Base-by-base conservation (phyloP, 2,329 filamentous ascomycete genomes). In the Sporothrix globosa region DNA sequence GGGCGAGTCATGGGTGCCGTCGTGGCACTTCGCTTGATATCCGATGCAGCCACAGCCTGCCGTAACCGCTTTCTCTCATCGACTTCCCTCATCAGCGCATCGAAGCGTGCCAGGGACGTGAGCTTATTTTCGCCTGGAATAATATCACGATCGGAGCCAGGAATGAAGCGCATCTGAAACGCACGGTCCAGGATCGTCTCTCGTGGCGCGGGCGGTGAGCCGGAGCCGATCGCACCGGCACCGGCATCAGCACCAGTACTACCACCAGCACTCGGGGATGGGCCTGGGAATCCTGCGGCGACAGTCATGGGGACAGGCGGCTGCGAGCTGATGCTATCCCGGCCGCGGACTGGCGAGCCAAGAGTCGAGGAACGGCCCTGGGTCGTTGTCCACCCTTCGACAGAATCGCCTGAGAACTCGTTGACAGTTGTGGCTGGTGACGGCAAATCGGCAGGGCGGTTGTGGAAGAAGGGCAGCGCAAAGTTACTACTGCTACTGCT, bases 171-270 rank as follows among this genome's bases (percentile, higher is more conserved):
- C 79, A 90, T 79, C 74, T 89, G 87, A 74, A 91, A 90, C 0
- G 88, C 88, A 52, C 88, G 81, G 76, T 91, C 88, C n/a, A 90
- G 78, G 67, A 91, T 90, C 0, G 88, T 90, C 77, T 91, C 88
- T 19, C 88, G 83, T 2, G 85, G 86, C 0, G 78, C 79, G 1
- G 85, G 84, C 0, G 86, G 86, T 0, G 86, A 85, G 74, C 82
- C 83, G 1, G 83, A 83, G 53, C 83, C 80, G 10, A 82, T 75
- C 21, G 79, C 11, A 10, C 58, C 34, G 34, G 5, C 7, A 34
- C 4, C 34, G 4, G 48, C 78, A 5, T 72, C 58, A 5, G n/a
- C 78, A 4, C 73, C 75, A n/a, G 79, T 14, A n/a, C 39, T 52
- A n/a, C n/a, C n/a, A 30, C 27, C 27, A 2, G 34, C 78, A 5